These are phyloP conservation scores for Ceratobasidium sp. DNA, from an alignment of 1,284 basidiomycete genomes.

Conservation along the genomic window DNA sequence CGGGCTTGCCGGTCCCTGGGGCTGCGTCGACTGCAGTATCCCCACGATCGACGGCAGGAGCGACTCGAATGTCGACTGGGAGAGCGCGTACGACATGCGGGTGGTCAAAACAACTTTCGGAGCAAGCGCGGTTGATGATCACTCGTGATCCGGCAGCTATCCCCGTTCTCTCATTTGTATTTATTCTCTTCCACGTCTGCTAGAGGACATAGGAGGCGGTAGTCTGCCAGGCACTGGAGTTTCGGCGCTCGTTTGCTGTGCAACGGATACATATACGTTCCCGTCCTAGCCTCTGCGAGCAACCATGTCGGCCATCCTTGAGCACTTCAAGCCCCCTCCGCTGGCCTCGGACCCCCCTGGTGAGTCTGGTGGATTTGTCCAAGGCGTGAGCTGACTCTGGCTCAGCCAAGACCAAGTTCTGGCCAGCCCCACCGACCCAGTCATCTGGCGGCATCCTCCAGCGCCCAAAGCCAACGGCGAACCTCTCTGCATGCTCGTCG, in stretches of 20 bases:
- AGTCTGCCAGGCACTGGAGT: conserved; percentile 1
- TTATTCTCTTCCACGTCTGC: neutral
- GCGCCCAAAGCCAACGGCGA: neutral
- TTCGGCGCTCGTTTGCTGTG: conserved; percentile 30
- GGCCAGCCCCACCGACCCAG: conserved; percentile 19
- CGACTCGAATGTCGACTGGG: conserved; percentile 36
- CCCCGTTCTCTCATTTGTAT: neutral
- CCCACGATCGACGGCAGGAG: conserved; percentile 29
- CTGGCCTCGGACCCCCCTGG: conserved; percentile 39
- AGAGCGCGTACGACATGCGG: conserved; percentile 21
- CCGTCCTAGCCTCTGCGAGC: neutral
- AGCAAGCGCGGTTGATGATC: conserved; percentile 22
- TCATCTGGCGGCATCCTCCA: conserved; percentile 30
- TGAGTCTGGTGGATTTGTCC: neutral
- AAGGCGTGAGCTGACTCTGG: neutral
- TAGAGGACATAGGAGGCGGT: neutral
- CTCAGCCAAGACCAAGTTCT: conserved; percentile 36
- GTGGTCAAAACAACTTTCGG: neutral
- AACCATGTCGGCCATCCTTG: conserved; percentile 37
- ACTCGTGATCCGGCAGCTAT: conserved; percentile 29
- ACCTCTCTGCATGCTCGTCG: conserved; percentile 7
- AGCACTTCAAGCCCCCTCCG: conserved; percentile 45
- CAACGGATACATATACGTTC: conserved; percentile 1
- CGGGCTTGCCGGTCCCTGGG: neutral
- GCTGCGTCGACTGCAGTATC: conserved; percentile 27